These are phyloP conservation scores for Neophaeococcomyces mojaviensis DNA, from an alignment of 2,329 filamentous ascomycete genomes.

Conservation along the genomic window DNA sequence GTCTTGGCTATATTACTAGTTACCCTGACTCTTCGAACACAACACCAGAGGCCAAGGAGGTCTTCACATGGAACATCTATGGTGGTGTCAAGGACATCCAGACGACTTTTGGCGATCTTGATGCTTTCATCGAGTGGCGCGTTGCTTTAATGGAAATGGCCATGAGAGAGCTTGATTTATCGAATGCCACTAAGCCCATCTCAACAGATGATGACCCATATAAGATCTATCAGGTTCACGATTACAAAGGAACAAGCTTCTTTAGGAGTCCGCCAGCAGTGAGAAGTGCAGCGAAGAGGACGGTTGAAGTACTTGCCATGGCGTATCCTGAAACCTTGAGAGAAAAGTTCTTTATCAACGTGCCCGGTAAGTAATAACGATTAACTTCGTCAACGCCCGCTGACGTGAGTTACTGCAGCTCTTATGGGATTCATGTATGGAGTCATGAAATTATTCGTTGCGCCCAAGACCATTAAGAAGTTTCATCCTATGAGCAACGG, in stretches of 20 bases:
- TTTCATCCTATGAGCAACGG: conserved; percentile 74
- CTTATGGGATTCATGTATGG: conserved; percentile 84
- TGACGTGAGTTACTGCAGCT: conserved; percentile 25
- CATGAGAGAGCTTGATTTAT: conserved; percentile 64
- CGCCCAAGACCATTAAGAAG: conserved; percentile 66
- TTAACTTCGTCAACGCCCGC: background rate
- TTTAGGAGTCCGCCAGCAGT: conserved; percentile 70
- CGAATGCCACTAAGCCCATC: conserved; percentile 61
- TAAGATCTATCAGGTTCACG: conserved; percentile 87
- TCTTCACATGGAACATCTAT: conserved; percentile 92
- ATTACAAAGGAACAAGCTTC: conserved; percentile 84
- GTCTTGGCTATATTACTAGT: conserved; percentile 73
- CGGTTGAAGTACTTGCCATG: conserved; percentile 70
- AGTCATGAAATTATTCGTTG: conserved; percentile 67
- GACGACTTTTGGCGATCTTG: conserved; percentile 69
- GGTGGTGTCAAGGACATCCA: conserved; percentile 75
- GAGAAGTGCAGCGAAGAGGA: conserved; percentile 69
- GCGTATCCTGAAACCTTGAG: conserved; percentile 84
- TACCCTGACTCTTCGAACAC: conserved; percentile 34
- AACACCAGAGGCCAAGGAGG: conserved; percentile 42
- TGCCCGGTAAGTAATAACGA: conserved; percentile 44
- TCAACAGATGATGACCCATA: conserved; percentile 73
- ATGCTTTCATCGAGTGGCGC: conserved; percentile 81
- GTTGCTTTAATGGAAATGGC: conserved; percentile 85
- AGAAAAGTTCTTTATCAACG: conserved; percentile 94